Evolutionary conservation across 2,329 filamentous ascomycete species (phyloP).

Genomic region (Colletotrichum tanaceti): DNA sequence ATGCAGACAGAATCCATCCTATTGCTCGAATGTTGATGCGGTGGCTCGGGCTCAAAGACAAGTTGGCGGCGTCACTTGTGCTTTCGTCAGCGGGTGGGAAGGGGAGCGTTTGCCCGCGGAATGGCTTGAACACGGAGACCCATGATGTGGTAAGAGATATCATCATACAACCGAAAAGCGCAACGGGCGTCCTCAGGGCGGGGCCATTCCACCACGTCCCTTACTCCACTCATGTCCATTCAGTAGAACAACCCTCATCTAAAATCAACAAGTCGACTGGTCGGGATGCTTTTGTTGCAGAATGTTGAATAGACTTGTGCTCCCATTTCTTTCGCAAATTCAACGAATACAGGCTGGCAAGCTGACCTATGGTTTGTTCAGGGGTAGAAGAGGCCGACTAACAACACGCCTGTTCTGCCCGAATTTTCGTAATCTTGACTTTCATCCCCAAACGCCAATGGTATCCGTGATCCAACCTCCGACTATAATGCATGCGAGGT

Average conservation of each 20-base stretch:
- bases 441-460: slow-evolving; percentile 50
- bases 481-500: slow-evolving; percentile 39
- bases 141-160: neutral
- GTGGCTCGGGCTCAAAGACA: neutral
- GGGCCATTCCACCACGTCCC: neutral
- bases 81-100: neutral
- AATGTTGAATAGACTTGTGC: slow-evolving; percentile 18
- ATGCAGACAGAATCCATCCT: neutral
- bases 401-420: slow-evolving; percentile 30
- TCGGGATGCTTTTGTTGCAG: neutral
- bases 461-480: slow-evolving; percentile 43
- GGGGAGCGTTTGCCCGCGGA: neutral
- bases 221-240: neutral
- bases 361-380: slow-evolving; percentile 35
- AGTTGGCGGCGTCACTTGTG: neutral
- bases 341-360: slow-evolving; percentile 17
- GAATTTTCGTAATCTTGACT: slow-evolving; percentile 37
- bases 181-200: neutral
- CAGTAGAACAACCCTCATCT: neutral
- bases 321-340: slow-evolving; percentile 29
- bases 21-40: neutral
- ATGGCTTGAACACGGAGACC: neutral
- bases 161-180: neutral
- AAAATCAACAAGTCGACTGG: neutral
- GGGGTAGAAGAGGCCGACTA: slow-evolving; percentile 22